Conservation (phyloP, 805 yeast species). For the Ogataea polymorpha region DNA sequence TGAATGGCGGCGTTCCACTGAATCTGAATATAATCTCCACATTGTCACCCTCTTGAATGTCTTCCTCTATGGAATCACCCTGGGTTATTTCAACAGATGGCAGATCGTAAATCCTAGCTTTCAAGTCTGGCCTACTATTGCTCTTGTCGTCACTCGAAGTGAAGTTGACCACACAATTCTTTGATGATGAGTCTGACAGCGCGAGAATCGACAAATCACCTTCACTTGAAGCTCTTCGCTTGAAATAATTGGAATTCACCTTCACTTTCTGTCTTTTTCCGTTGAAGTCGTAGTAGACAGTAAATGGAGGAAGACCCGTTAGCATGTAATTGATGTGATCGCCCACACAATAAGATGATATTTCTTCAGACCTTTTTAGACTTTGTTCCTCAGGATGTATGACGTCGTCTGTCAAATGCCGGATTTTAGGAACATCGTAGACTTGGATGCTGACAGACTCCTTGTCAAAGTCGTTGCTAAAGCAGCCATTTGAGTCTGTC, state of each 20-base stretch:
- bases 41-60: slow-evolving; percentile 92
- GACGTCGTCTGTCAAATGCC: slow-evolving; percentile 36
- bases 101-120: slow-evolving; percentile 41
- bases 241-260: slow-evolving; percentile 37
- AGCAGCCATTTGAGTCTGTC: slow-evolving; percentile 70
- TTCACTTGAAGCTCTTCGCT: slow-evolving; percentile 74
- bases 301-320: slow-evolving; percentile 78
- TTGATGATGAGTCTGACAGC: slow-evolving; percentile 67
- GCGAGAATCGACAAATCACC: slow-evolving; percentile 72
- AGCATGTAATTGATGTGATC: slow-evolving; percentile 77
- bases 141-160: slow-evolving; percentile 32
- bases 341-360: slow-evolving; percentile 78
- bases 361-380: slow-evolving; percentile 2
- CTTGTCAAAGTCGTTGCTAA: slow-evolving; percentile 38
- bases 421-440: slow-evolving; percentile 74
- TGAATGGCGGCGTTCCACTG: slow-evolving; percentile 88
- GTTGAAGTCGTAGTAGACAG: slow-evolving; percentile 70
- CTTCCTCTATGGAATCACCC: slow-evolving; percentile 72
- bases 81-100: slow-evolving; percentile 80
- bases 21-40: slow-evolving; percentile 82
- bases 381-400: slow-evolving; percentile 21
- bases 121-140: slow-evolving; percentile 27
- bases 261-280: slow-evolving; percentile 55
- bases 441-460: slow-evolving; percentile 48
- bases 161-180: slow-evolving; percentile 66